These are phyloP conservation scores for Aphanomyces stellatus DNA, from an alignment of 352 stramenopile species.

Conservation along the genomic window DNA sequence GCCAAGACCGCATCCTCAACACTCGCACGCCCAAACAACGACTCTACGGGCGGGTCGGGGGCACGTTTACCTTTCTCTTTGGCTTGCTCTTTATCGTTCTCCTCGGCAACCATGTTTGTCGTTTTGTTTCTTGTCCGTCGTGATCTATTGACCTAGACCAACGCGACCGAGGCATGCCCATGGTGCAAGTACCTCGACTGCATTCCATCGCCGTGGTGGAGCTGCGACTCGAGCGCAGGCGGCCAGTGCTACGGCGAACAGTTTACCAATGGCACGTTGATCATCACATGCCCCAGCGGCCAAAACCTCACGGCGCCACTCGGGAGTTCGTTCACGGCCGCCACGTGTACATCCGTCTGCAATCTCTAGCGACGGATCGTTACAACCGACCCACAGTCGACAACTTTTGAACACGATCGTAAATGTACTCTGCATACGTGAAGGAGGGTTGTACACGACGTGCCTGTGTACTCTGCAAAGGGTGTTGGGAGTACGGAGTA, in stretches of 20 bases:
- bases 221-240: background rate
- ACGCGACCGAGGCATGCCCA: slow-evolving; percentile 8
- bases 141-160: background rate
- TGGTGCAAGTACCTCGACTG: slow-evolving; percentile 21
- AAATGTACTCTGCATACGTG: no score
- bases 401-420: no score
- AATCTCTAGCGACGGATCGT: no score
- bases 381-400: no score
- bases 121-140: background rate
- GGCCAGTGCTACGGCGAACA: slow-evolving; percentile 12
- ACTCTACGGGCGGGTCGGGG: background rate
- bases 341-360: slow-evolving; percentile 9
- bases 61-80: background rate
- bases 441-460: no score
- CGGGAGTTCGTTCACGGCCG: slow-evolving; percentile 2
- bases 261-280: slow-evolving; percentile 14
- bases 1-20: slow-evolving; percentile 11
- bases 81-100: slow-evolving; percentile 10
- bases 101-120: background rate
- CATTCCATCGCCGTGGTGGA: slow-evolving; percentile 14
- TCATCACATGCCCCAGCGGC: slow-evolving; percentile 12
- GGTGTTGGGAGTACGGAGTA: no score
- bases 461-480: no score
- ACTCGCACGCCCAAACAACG: slow-evolving; percentile 11
- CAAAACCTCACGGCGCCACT: slow-evolving; percentile 4